These are phyloP conservation scores for Sungouiella thailandica DNA, from an alignment of 805 yeast species.

Conservation along the genomic window DNA sequence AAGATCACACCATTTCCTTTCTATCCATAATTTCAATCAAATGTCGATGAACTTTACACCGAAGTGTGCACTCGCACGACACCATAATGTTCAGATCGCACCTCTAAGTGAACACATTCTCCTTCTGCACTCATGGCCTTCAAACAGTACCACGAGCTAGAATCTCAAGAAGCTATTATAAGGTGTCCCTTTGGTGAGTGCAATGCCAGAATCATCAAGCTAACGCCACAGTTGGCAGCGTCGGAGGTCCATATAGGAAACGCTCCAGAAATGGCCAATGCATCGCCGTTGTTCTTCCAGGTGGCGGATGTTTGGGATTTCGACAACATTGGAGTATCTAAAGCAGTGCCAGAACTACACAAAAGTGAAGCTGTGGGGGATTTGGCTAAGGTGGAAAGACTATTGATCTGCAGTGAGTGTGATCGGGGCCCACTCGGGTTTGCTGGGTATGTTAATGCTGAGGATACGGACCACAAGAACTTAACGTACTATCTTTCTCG, in stretches of 20 bases:
- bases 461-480: conserved; percentile 30
- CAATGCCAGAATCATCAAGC: conserved; percentile 21
- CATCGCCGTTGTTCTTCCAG: conserved; percentile 28
- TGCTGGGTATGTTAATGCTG: conserved; percentile 39
- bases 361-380: conserved; percentile 17
- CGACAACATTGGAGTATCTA: conserved; percentile 74
- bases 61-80: too few relatives aligned
- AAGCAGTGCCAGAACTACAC: conserved; percentile 26
- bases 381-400: conserved; percentile 40
- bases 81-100: too few relatives aligned
- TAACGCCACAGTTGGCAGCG: conserved; percentile 8
- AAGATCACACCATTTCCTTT: too few relatives aligned
- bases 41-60: too few relatives aligned
- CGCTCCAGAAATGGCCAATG: conserved; percentile 27
- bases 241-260: conserved; percentile 12
- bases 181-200: conserved; percentile 25
- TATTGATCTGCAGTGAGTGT: conserved; percentile 69
- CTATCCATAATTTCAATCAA: too few relatives aligned
- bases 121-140: too few relatives aligned
- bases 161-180: too few relatives aligned
- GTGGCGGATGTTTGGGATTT: conserved; percentile 70
- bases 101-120: too few relatives aligned
- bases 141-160: too few relatives aligned
- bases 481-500: conserved; percentile 42
- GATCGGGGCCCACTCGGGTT: conserved; percentile 75